Base-by-base conservation (phyloP, 2,329 filamentous ascomycete genomes). In the Truncatella angustata region DNA sequence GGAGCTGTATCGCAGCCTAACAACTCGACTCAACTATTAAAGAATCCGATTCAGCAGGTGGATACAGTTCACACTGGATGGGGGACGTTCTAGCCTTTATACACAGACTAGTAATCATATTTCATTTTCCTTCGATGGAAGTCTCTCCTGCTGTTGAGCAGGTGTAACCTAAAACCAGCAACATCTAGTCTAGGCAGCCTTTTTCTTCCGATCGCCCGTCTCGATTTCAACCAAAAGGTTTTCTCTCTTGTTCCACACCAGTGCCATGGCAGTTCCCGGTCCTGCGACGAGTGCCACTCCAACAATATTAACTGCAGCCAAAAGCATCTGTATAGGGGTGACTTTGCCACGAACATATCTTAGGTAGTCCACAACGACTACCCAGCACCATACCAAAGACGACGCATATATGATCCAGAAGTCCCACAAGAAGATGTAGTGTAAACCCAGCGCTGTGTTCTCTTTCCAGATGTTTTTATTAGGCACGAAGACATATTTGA, bases 391-490 rank as follows among this genome's bases (percentile, higher is more conserved):
- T 16, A 63, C 44, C 3, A 65, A 56, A 48, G 61, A 52, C 3
- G 62, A 52, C 30, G 48, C 39, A 50, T 55, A 62, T 39, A 60
- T 59, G 32, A 61, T 60, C 54, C 57, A 61, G 55, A 56, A 59
- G 52, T 66, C 64, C 28, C 60, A 28, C 55, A 65, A 62, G 58
- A 66, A 65, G 56, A 65, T 63, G 16, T 63, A 66, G 46, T 66
- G 63, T 46, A 66, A 49, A 12, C 62, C 63, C 9, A 54, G 48
- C 20, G 55, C 55, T 21, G 60, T 60, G 54, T 50, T 58, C 3
- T 56, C 55, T 30, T 52, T 54, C 61, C 57, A 58, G 1, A 44
- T 37, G 4, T 23, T 34, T 18, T 53, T 49, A 42, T 55, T 49
- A 12, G 64, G 64, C 11, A 63, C 30, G 49, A 66, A 64, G 10